A percentile compares a stretch with the other conserved stretches of the same genome.
phyloP scores from a whole-genome alignment of 2,329 filamentous ascomycete genomes.

The Colletotrichum sp. region DNA sequence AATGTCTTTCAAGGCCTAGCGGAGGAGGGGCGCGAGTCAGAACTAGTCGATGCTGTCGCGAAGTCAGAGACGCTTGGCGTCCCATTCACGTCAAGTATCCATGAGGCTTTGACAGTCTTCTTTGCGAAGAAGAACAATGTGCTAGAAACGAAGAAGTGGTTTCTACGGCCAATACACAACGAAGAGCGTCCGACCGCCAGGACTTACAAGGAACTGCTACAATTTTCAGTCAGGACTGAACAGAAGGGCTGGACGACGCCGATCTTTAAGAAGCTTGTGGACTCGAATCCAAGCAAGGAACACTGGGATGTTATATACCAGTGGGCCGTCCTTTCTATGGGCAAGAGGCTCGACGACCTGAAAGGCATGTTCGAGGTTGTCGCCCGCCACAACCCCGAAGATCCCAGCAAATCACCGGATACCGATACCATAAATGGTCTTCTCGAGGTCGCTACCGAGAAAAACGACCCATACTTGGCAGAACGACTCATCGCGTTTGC shows the following conservation, averaged over 20 bases:
- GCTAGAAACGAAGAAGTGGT: slow-evolving; percentile 71
- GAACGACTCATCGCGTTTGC: slow-evolving; percentile 76
- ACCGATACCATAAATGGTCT: slow-evolving; percentile 78
- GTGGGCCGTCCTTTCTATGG: slow-evolving; percentile 74
- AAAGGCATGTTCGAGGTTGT: slow-evolving; percentile 75
- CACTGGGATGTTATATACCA: slow-evolving; percentile 77
- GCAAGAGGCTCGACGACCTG: slow-evolving; percentile 74
- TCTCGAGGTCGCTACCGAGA: slow-evolving; percentile 73
- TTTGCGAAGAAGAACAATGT: slow-evolving; percentile 65
- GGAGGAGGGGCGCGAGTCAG: slow-evolving; percentile 60
- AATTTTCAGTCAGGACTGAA: slow-evolving; percentile 64
- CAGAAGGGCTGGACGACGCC: slow-evolving; percentile 66
- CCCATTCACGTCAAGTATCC: slow-evolving; percentile 48
- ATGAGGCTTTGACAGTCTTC: slow-evolving; percentile 64
- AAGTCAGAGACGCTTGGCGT: slow-evolving; percentile 54
- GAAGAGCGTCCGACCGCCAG: slow-evolving; percentile 43
- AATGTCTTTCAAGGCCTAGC: slow-evolving; percentile 66
- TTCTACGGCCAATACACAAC: slow-evolving; percentile 56
- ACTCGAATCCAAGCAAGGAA: slow-evolving; percentile 52
- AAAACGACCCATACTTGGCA: slow-evolving; percentile 72
- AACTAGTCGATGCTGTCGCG: slow-evolving; percentile 61
- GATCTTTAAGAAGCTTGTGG: slow-evolving; percentile 60
- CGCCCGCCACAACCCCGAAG: slow-evolving; percentile 51
- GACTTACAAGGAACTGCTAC: slow-evolving; percentile 61
- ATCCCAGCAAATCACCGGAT: slow-evolving; percentile 60